Conservation (phyloP, 371 early-diverging fungal genomes). For the Globomyces sp. region DNA sequence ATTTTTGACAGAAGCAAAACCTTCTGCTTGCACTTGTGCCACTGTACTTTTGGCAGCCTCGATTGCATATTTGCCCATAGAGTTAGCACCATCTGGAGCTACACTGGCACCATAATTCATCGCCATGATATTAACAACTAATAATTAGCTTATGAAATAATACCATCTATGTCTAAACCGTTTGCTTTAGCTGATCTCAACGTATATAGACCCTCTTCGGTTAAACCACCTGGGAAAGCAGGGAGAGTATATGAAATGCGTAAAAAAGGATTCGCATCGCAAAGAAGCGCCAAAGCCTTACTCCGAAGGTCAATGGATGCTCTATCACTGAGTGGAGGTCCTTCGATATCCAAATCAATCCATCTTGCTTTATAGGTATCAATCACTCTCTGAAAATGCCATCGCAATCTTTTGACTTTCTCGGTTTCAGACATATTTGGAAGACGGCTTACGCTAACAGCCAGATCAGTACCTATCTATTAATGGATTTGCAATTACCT, state of each 20-base stretch:
- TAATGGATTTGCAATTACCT: neutral
- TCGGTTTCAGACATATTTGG: constrained; percentile 9
- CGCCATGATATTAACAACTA: constrained; percentile 23
- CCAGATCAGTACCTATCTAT: constrained; percentile 23
- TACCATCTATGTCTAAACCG: constrained; percentile 16
- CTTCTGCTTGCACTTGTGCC: constrained; percentile 11
- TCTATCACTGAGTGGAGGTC: constrained; percentile 14
- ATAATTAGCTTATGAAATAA: neutral
- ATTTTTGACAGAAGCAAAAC: neutral
- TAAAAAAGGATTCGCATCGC: constrained; percentile 22
- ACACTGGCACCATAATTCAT: constrained; percentile 25
- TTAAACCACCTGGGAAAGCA: constrained; percentile 18
- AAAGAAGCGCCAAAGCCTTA: constrained; percentile 18
- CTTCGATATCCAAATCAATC: constrained; percentile 31
- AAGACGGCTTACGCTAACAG: neutral
- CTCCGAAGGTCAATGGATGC: constrained; percentile 12
- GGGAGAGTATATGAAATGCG: constrained; percentile 22
- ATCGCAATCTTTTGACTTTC: constrained; percentile 9
- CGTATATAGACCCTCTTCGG: constrained; percentile 1
- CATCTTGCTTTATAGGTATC: constrained; percentile 20
- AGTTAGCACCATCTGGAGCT: constrained; percentile 5
- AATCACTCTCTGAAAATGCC: constrained; percentile 21
- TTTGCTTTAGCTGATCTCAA: constrained; percentile 8
- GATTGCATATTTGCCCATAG: constrained; percentile 25
- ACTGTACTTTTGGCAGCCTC: constrained; percentile 23